Evolutionary conservation across 208 protist genomes (phyloP), one percentile per base, ranked within the genome.

Genomic region (Acanthamoeba lenticulata): DNA sequence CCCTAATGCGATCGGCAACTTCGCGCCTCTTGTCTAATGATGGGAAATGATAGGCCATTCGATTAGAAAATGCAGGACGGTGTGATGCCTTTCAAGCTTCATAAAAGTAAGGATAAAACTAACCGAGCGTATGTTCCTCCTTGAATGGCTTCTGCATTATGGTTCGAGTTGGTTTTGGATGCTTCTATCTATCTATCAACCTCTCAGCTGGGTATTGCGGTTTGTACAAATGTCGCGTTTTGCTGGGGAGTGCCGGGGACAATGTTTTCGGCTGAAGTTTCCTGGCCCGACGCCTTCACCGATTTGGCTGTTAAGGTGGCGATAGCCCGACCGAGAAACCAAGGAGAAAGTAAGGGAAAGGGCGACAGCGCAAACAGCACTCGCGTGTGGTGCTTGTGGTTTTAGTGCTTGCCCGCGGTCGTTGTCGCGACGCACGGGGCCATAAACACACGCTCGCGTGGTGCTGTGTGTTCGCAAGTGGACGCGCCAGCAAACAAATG

Each of bases 101-200:
- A 85, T n/a, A 49, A 88, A 88, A 55, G 55, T 27, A 60, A 60
- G 2, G 52, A 3, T 9, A 21, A 29, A 19, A 55, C 86, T 4
- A 90, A 94, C 92, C 92, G 32, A 79, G 79, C 0, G 92, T 29
- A 89, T 94, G 92, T 29, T 94, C 92, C 49, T 94, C 77, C 77
- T 94, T 94, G 77, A 94, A 94, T 15, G 89, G 67, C 89, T 93
- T 93, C 62, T 55, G 42, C 42, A 45, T 90, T 85, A 24, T 40
- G 44, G 36, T 44, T 77, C 34, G 19, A 36, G 57, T 5, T 67
- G 57, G 4, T 67, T 34, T 34, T 36, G 57, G 57, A 67, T 5
- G 57, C 13, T 2, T 5, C 47, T 52, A 15, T 52, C 15, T n/a
- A n/a, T n/a, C n/a, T n/a, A n/a, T n/a, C n/a, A n/a, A n/a, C n/a